These are phyloP conservation scores for Tetrastigma voinierianum DNA, from an alignment of 164 flowering plant species.

Conservation along the genomic window DNA sequence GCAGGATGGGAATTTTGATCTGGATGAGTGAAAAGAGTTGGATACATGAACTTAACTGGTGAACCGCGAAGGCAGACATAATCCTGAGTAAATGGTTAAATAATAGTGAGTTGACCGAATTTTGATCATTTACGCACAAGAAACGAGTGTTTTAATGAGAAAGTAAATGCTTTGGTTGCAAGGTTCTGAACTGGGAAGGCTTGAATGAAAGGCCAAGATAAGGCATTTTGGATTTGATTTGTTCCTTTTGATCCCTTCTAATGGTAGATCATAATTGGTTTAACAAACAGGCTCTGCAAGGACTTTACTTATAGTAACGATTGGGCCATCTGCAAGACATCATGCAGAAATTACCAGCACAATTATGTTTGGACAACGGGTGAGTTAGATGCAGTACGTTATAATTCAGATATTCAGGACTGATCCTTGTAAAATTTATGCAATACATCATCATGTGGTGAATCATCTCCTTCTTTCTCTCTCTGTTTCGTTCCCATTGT, in stretches of 20 bases:
- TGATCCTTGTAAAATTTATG: not conserved
- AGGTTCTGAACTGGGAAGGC: too few species aligned
- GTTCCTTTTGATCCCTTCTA: not conserved
- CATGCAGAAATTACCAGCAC: conserved; percentile 88
- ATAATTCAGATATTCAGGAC: not conserved
- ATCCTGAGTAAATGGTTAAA: too few species aligned
- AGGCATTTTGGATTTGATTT: not conserved
- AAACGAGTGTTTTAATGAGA: too few species aligned
- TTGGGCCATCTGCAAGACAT: conserved; percentile 81
- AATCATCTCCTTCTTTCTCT: not conserved
- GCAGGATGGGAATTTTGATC: too few species aligned
- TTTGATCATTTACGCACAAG: too few species aligned
- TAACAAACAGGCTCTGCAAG: conserved; percentile 75
- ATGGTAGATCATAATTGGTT: not conserved
- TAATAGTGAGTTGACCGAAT: too few species aligned
- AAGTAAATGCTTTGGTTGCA: too few species aligned
- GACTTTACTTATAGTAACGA: conserved; percentile 82
- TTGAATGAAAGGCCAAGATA: too few species aligned
- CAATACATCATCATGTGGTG: not conserved
- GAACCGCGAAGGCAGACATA: too few species aligned
- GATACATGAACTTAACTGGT: too few species aligned
- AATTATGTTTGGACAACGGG: conserved; percentile 93
- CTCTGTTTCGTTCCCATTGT: not conserved
- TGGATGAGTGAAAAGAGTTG: too few species aligned
- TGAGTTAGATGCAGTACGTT: conserved; percentile 26